phyloP scores from a whole-genome alignment of 495 filamentous ascomycete species.

The Aspergillus hancockii region DNA sequence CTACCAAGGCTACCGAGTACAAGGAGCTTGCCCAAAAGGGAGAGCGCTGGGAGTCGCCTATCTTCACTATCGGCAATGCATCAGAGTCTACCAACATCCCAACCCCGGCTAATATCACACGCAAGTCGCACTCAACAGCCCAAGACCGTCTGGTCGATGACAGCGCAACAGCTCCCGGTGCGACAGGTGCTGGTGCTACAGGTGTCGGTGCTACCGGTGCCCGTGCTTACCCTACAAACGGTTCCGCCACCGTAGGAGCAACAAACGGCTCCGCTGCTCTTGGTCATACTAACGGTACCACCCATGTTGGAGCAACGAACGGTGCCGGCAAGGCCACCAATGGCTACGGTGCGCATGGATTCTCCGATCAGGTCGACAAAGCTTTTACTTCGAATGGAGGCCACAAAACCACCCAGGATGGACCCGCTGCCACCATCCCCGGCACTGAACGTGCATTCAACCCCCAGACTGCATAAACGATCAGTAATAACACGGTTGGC shows the following conservation, averaged over 20 bases:
- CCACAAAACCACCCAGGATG: slow-evolving; percentile 20
- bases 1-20: slow-evolving; percentile 93
- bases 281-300: slow-evolving; percentile 14
- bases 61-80: slow-evolving; percentile 88
- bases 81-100: slow-evolving; percentile 71
- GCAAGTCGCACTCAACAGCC: slow-evolving; percentile 61
- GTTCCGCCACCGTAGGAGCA: background rate
- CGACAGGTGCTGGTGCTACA: background rate
- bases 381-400: slow-evolving; percentile 42
- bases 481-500: background rate
- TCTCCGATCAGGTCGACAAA: slow-evolving; percentile 57
- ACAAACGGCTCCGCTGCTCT: slow-evolving; percentile 19
- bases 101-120: slow-evolving; percentile 57
- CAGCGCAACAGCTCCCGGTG: slow-evolving; percentile 15
- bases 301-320: slow-evolving; percentile 20
- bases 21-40: slow-evolving; percentile 84
- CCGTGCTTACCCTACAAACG: slow-evolving; percentile 1
- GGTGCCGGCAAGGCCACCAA: slow-evolving; percentile 14
- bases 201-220: background rate
- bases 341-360: slow-evolving; percentile 33
- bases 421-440: slow-evolving; percentile 18
- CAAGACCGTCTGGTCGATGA: slow-evolving; percentile 17
- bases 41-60: slow-evolving; percentile 90
- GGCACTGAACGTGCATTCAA: slow-evolving; percentile 26
- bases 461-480: slow-evolving; percentile 25